phyloP scores from a whole-genome alignment of 169 alveolate species.

The Plasmodium fragile region DNA sequence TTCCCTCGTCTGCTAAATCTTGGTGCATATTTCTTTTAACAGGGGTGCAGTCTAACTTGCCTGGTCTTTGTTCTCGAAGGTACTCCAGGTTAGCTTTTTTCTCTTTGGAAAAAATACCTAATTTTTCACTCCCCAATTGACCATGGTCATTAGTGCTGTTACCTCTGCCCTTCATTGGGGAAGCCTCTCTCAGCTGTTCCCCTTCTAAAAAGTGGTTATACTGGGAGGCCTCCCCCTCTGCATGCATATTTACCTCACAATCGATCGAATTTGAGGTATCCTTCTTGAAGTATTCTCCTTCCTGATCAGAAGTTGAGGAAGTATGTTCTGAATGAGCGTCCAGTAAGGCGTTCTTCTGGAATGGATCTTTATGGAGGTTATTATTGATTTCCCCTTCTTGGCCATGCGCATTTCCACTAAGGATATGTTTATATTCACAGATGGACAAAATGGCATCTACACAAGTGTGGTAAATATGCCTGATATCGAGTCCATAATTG shows the following conservation, averaged over 20 bases:
- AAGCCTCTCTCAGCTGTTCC: neutral
- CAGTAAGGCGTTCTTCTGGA: constrained; percentile 20
- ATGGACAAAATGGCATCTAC: constrained; percentile 63
- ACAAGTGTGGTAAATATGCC: constrained; percentile 67
- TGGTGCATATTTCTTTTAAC: constrained; percentile 18
- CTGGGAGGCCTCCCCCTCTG: neutral
- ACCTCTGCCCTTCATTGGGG: neutral
- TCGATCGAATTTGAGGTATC: neutral
- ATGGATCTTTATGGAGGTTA: neutral
- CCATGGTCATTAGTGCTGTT: neutral
- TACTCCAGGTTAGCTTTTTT: constrained; percentile 36
- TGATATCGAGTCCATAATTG: constrained; percentile 59
- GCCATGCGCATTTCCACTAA: neutral
- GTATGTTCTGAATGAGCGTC: neutral
- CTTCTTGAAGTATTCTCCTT: neutral
- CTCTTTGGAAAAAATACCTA: constrained; percentile 21
- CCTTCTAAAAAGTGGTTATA: neutral
- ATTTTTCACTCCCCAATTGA: neutral
- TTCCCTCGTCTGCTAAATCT: neutral
- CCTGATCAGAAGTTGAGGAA: neutral
- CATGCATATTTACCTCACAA: neutral
- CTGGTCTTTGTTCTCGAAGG: constrained; percentile 25
- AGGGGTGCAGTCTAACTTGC: constrained; percentile 62
- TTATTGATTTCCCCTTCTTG: neutral
- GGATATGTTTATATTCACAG: constrained; percentile 41